Percentiles rank a stretch among this genome's conserved stretches.
Evolutionary conservation across 2,329 filamentous ascomycete species (phyloP).

Genomic region (Magnaporthiopsis incrustans): DNA sequence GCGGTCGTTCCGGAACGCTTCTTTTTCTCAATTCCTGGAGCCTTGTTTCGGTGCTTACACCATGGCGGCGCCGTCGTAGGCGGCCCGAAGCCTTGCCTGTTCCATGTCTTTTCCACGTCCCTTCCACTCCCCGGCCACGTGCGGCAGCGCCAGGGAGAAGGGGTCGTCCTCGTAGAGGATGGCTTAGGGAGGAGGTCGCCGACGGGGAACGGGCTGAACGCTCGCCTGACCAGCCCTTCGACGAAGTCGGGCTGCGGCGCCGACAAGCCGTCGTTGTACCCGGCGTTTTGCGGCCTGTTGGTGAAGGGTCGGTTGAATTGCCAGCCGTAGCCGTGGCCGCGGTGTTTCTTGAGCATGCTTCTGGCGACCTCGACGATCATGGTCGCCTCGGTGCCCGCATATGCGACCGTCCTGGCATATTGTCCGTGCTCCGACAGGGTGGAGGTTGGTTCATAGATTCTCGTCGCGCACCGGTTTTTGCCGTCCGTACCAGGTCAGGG

Average conservation of each 20-base stretch:
- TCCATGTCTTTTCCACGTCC: conserved; percentile 10
- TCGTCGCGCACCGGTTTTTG: too few relatives aligned
- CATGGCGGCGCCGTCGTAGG: conserved; percentile 20
- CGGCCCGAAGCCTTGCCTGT: conserved; percentile 13
- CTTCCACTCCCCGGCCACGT: conserved; percentile 19
- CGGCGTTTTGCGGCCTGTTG: conserved; percentile 17
- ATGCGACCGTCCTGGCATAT: too few relatives aligned
- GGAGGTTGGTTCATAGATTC: too few relatives aligned
- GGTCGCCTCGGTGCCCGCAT: conserved; percentile 14
- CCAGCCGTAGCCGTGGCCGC: conserved; percentile 5
- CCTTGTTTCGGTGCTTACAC: too few relatives aligned
- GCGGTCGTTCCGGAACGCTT: too few relatives aligned
- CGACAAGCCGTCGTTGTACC: conserved; percentile 20
- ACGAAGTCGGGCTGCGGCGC: conserved; percentile 21
- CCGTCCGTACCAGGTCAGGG: too few relatives aligned
- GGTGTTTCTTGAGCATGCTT: conserved; percentile 14
- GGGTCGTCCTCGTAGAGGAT: conserved; percentile 13
- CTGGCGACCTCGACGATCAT: conserved; percentile 10
- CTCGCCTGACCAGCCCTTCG: conserved; percentile 16
- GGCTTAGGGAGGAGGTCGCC: conserved; percentile 12
- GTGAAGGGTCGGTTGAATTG: conserved; percentile 14
- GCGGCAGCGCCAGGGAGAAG: conserved; percentile 18
- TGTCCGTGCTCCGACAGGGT: too few relatives aligned
- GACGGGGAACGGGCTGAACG: conserved; percentile 12
- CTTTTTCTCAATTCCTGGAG: too few relatives aligned